These are phyloP conservation scores for Canariomyces notabilis DNA, from an alignment of 2,329 filamentous ascomycete species.

Conservation along the genomic window DNA sequence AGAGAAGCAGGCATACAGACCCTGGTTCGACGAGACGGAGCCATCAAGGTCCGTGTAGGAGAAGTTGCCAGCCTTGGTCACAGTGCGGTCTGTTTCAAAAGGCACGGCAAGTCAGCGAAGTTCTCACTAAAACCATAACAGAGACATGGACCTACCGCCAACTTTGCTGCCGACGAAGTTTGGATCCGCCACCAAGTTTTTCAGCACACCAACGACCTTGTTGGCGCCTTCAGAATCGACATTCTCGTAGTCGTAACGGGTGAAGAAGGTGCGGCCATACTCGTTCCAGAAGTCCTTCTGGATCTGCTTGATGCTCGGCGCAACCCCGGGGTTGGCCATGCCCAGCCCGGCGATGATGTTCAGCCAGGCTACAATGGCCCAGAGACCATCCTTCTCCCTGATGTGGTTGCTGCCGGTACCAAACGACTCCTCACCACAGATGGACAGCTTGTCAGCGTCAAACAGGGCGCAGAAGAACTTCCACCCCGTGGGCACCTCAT, in stretches of 20 bases:
- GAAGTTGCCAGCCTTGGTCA: slow-evolving; percentile 89
- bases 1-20: slow-evolving; percentile 89
- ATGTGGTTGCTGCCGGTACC: slow-evolving; percentile 98
- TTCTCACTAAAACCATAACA: no score
- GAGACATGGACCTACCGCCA: slow-evolving; percentile 47
- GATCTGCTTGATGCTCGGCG: slow-evolving; percentile 90
- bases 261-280: slow-evolving; percentile 98
- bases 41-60: slow-evolving; percentile 98
- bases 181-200: slow-evolving; percentile 67
- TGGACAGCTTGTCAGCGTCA: slow-evolving; percentile 91
- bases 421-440: slow-evolving; percentile 97
- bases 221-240: slow-evolving; percentile 86
- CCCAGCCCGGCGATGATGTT: slow-evolving; percentile 97
- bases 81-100: slow-evolving; percentile 58
- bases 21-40: slow-evolving; percentile 92
- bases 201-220: slow-evolving; percentile 80
- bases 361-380: slow-evolving; percentile 95
- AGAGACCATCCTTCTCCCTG: slow-evolving; percentile 96
- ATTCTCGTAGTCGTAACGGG: slow-evolving; percentile 96
- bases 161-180: slow-evolving; percentile 79
- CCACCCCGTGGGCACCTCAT: slow-evolving; percentile 98
- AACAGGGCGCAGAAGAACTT: slow-evolving; percentile 98
- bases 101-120: slow-evolving; percentile 24
- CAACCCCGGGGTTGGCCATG: slow-evolving; percentile 70
- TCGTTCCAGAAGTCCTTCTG: slow-evolving; percentile 95